Evolutionary conservation across 345 rosid genomes (phyloP).

Genomic region (Arabis hirsuta): DNA sequence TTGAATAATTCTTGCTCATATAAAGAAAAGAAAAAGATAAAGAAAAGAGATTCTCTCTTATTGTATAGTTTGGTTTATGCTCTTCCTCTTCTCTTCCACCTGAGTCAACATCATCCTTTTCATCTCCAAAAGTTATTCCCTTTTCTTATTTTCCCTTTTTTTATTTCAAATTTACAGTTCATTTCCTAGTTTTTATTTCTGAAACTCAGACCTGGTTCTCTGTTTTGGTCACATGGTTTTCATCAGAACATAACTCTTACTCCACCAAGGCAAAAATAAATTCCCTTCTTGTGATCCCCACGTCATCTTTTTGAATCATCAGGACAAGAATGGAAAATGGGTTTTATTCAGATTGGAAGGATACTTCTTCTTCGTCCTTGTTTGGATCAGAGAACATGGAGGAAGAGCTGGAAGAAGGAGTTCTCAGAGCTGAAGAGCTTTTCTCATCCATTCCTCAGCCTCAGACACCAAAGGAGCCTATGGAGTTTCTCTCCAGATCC

Average conservation of each 20-base stretch:
- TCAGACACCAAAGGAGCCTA: conserved; percentile 84
- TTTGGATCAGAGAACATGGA: conserved; percentile 56
- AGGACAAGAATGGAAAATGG: conserved; percentile 58
- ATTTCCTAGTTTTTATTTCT: conserved; percentile 33
- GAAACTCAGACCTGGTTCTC: conserved; percentile 40
- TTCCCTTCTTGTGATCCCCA: conserved; percentile 20
- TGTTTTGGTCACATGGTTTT: conserved; percentile 43
- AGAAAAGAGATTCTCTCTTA: conserved; percentile 26
- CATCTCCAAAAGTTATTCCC: conserved; percentile 26
- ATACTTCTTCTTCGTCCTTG: conserved; percentile 42
- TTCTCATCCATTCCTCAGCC: conserved; percentile 72
- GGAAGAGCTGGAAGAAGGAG: conserved; percentile 54
- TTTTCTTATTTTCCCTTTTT: not conserved
- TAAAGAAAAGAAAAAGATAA: not conserved
- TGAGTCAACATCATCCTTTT: conserved; percentile 45
- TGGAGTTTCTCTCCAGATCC: conserved; percentile 93
- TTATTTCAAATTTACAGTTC: conserved; percentile 29
- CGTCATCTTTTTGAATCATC: conserved; percentile 18
- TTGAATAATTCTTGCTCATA: conserved; percentile 40
- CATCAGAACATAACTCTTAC: conserved; percentile 37
- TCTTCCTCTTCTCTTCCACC: conserved; percentile 47
- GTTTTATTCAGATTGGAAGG: conserved; percentile 52
- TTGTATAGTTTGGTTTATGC: conserved; percentile 37
- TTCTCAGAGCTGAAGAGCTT: conserved; percentile 37
- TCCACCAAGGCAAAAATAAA: conserved; percentile 8